These are phyloP conservation scores for Annona cherimola DNA, from an alignment of 164 flowering plant species.

Conservation along the genomic window DNA sequence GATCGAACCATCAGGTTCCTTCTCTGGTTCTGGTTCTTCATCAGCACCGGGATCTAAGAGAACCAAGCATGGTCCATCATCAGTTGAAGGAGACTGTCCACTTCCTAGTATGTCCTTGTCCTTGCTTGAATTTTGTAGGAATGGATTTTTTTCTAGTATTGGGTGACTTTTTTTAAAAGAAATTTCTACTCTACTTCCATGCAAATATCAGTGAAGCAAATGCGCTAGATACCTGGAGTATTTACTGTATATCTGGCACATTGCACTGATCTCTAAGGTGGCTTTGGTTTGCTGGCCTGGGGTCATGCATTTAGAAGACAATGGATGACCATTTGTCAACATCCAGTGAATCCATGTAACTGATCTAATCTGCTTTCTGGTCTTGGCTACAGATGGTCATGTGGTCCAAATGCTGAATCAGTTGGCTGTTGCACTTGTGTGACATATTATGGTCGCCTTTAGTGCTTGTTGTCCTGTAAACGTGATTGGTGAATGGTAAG, in stretches of 20 bases:
- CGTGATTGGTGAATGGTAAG: background rate
- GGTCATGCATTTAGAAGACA: background rate
- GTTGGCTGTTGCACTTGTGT: background rate
- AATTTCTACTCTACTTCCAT: background rate
- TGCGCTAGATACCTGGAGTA: background rate
- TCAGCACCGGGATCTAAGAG: constrained; percentile 53
- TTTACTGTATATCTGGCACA: background rate
- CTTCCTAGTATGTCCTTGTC: constrained; percentile 43
- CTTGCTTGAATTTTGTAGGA: background rate
- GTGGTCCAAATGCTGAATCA: background rate
- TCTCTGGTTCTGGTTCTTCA: constrained; percentile 38
- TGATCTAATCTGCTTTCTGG: background rate
- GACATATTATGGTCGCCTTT: background rate
- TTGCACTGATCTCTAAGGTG: background rate
- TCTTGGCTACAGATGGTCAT: background rate
- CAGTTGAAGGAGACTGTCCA: constrained; percentile 46
- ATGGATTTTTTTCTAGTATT: background rate
- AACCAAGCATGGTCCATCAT: constrained; percentile 49
- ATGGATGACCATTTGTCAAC: background rate
- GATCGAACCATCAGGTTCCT: constrained; percentile 62
- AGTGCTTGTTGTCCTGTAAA: background rate
- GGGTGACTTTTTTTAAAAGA: background rate
- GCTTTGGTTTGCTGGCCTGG: background rate
- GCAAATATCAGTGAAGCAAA: background rate
- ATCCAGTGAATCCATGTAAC: background rate